A percentile compares a stretch with the other conserved stretches of the same genome.
These are phyloP conservation scores for Solanum piurae DNA, from an alignment of 257 asterid species.

Conservation along the genomic window DNA sequence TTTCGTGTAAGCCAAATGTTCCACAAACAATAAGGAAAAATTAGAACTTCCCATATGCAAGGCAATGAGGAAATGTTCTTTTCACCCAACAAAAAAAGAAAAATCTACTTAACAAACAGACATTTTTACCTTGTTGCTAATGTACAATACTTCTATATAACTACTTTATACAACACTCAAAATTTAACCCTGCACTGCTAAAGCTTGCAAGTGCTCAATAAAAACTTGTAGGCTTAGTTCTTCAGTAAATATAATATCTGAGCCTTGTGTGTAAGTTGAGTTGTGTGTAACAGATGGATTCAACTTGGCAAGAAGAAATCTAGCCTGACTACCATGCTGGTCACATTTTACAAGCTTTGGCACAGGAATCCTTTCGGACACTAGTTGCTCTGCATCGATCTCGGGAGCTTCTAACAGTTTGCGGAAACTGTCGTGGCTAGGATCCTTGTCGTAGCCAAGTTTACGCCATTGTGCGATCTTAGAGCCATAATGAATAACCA, in stretches of 20 bases:
- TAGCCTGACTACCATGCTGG: slow-evolving; percentile 92
- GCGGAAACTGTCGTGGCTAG: slow-evolving; percentile 58
- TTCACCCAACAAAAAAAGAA: not conserved
- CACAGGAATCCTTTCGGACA: slow-evolving; percentile 71
- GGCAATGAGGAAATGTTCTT: not conserved
- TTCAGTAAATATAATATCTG: slow-evolving; percentile 72
- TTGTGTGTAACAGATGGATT: slow-evolving; percentile 85
- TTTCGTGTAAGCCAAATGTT: not conserved
- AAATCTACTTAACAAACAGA: not conserved
- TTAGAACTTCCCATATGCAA: not conserved
- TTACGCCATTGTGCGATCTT: slow-evolving; percentile 86
- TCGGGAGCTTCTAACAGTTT: slow-evolving; percentile 84
- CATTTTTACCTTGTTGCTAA: not conserved
- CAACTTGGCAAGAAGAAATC: slow-evolving; percentile 83
- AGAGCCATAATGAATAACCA: slow-evolving; percentile 85
- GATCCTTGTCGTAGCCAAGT: slow-evolving; percentile 70
- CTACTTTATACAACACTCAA: not conserved
- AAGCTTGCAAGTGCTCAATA: slow-evolving; percentile 65
- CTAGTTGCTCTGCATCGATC: slow-evolving; percentile 63
- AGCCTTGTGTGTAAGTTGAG: slow-evolving; percentile 39
- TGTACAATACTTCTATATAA: slow-evolving; percentile 3
- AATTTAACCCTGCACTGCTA: slow-evolving; percentile 80
- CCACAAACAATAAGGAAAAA: not conserved
- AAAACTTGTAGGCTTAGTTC: slow-evolving; percentile 81
- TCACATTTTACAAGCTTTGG: slow-evolving; percentile 82